Conservation (phyloP, 768 basidiomycete species). For the Goffeauzyma gilvescens region DNA sequence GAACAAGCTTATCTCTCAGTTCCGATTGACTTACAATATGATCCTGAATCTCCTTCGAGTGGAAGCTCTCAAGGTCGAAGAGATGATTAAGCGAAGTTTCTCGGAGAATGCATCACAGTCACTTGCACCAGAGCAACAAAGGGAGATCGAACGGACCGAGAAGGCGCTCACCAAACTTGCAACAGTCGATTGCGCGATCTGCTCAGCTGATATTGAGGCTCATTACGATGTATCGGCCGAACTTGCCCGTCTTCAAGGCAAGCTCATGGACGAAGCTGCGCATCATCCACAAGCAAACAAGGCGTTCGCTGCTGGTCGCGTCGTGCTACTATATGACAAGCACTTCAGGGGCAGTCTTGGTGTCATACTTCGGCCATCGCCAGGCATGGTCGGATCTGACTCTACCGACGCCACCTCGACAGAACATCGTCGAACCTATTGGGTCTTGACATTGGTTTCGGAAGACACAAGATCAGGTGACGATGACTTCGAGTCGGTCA, state of each 20-base stretch:
- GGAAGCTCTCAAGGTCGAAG: conserved; percentile 94
- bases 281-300: conserved; percentile 49
- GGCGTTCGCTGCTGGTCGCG: conserved; percentile 50
- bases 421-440: conserved; percentile 44
- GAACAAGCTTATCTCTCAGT: conserved; percentile 88
- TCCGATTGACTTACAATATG: conserved; percentile 99
- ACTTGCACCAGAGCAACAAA: conserved; percentile 79
- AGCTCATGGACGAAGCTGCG: conserved; percentile 44
- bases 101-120: conserved; percentile 91
- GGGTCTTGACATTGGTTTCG: conserved; percentile 53
- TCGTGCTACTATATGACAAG: conserved; percentile 58
- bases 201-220: conserved; percentile 49
- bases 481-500: conserved; percentile 23
- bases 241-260: conserved; percentile 46
- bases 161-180: conserved; percentile 44
- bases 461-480: conserved; percentile 42
- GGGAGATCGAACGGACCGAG: conserved; percentile 63
- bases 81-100: conserved; percentile 92
- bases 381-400: conserved; percentile 20
- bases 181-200: conserved; percentile 50
- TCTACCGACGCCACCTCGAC: conserved; percentile 34
- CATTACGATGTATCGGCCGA: conserved; percentile 56
- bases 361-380: conserved; percentile 50
- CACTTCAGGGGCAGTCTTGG: conserved; percentile 55
- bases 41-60: conserved; percentile 94